Percentiles rank a stretch among this genome's conserved stretches.
Evolutionary conservation across 257 asterid species (phyloP).

Genomic region (Solanum megistacrolobum): DNA sequence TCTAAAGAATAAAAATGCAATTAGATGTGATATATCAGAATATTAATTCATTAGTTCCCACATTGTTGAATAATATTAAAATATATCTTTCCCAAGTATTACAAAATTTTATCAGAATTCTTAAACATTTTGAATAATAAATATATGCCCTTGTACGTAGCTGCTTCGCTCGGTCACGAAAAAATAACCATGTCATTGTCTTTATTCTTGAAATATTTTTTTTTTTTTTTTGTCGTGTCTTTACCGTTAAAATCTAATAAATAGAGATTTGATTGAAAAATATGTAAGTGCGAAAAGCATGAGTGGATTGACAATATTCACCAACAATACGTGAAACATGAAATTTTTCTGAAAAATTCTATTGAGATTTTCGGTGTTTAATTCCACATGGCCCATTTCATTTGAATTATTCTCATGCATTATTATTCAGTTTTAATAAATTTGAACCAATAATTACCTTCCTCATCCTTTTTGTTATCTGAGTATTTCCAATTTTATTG

Average conservation of each 20-base stretch:
- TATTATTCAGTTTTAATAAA: background rate
- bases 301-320: background rate
- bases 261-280: background rate
- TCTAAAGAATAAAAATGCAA: background rate
- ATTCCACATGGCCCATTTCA: background rate
- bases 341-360: background rate
- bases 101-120: background rate
- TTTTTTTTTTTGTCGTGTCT: background rate
- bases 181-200: background rate
- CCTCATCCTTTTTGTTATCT: conserved; percentile 8
- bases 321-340: background rate
- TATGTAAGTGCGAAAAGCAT: background rate
- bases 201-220: background rate
- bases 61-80: background rate
- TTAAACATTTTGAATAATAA: background rate
- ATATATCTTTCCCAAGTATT: background rate
- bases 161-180: background rate
- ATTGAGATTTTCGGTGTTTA: background rate
- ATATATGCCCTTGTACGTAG: background rate
- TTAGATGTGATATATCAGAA: background rate
- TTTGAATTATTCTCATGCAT: background rate
- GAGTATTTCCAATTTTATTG: conserved; percentile 10
- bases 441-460: background rate
- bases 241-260: background rate
- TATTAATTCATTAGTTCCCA: background rate